Base-by-base conservation (phyloP, 1,284 basidiomycete genomes). In the Trametes hirsuta region DNA sequence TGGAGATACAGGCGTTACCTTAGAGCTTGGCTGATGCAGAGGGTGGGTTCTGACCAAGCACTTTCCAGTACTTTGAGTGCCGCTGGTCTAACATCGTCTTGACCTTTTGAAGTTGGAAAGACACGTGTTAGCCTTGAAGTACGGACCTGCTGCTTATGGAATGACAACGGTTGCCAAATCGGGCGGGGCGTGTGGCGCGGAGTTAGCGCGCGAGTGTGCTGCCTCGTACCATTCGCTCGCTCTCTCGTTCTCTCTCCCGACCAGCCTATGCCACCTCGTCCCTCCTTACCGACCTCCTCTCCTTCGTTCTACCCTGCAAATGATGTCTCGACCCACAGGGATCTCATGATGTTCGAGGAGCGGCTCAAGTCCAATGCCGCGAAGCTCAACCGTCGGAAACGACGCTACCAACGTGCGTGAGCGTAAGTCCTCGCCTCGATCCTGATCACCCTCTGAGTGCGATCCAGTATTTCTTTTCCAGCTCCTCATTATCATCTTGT, bases 301-400 rank as follows among this genome's bases (percentile, higher is more conserved):
- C 57, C 55, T 46, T 66, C 66, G 15, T 87, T 83, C 68, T 77
- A 83, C 65, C 91, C 92, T 0, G 75, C 85, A 11, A 83, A 85
- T 63, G 91, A 94, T 72, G 80, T 81, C 49, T 80, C 86, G 15
- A 95, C 94, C 0, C 95, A 93, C 73, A 83, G 92, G 47, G 97
- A 99, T 74, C 79, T 99, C 30, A 83, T 98, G 40, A 80, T 95
- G 52, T 98, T 99, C 66, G 97, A 99, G 77, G 96, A 99, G 75
- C 83, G 97, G 15, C 85, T 99, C 55, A 98, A 98, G 77, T 92
- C 91, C 52, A 98, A 94, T 73, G 94, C 94, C 3, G 85, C 90
- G 10, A 86, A 84, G 62, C 79, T 98, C 18, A 88, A 92, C 70
- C 82, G 86, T 47, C 83, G 96, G 61, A 93, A 95, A 74, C 82